phyloP scores from a whole-genome alignment of 2,329 filamentous ascomycete genomes.

The Fusarium praegraminearum region DNA sequence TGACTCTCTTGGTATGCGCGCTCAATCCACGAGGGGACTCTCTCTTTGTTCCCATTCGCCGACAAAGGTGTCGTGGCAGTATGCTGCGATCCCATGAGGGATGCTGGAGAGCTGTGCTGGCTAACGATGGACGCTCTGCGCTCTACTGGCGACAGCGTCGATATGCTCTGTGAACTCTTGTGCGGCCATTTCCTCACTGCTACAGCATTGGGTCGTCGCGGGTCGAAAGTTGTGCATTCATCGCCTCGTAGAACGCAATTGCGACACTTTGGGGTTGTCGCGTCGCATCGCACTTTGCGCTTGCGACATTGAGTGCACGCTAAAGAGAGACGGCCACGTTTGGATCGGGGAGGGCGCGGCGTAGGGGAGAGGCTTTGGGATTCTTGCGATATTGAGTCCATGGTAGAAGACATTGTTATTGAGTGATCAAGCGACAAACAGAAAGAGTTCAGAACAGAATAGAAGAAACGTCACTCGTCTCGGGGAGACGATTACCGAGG shows the following conservation, averaged over 20 bases:
- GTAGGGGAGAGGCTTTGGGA: conserved; percentile 4
- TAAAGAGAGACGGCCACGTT: conserved; percentile 32
- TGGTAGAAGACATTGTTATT: neutral
- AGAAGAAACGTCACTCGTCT: neutral
- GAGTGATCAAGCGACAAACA: neutral
- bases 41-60: conserved; percentile 15
- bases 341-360: conserved; percentile 28
- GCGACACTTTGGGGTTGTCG: conserved; percentile 42
- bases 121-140: conserved; percentile 32
- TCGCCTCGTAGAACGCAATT: conserved; percentile 42
- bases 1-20: conserved; percentile 37
- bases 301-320: conserved; percentile 40
- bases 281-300: conserved; percentile 43
- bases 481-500: conserved; percentile 20
- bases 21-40: conserved; percentile 38
- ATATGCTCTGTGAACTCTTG: conserved; percentile 16
- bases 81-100: conserved; percentile 34
- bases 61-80: conserved; percentile 8
- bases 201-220: conserved; percentile 37
- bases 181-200: conserved; percentile 41
- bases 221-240: conserved; percentile 38
- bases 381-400: conserved; percentile 18
- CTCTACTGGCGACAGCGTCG: conserved; percentile 5
- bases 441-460: neutral
- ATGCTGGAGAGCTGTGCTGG: conserved; percentile 38